These are phyloP conservation scores for Lachnellula willkommii DNA, from an alignment of 2,329 filamentous ascomycete genomes.

Conservation along the genomic window DNA sequence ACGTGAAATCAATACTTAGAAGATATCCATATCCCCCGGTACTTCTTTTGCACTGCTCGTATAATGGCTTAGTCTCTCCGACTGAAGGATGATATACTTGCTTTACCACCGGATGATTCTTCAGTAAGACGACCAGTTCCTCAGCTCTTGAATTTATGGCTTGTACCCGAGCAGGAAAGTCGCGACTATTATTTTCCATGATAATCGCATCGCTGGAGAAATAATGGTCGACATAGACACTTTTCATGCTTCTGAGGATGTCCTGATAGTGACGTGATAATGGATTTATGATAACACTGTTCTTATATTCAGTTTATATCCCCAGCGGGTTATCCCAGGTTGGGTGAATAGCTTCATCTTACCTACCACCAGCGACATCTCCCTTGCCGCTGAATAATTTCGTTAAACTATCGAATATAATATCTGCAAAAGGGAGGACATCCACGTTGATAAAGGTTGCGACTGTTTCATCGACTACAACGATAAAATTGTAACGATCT, in stretches of 20 bases:
- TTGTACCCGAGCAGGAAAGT: conserved; percentile 73
- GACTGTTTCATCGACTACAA: conserved; percentile 90
- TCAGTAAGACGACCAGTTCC: conserved; percentile 66
- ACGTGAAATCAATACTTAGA: conserved; percentile 24
- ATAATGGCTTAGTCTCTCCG: conserved; percentile 1
- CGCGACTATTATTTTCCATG: conserved; percentile 63
- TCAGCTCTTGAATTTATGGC: conserved; percentile 79
- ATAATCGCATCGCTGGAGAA: conserved; percentile 5
- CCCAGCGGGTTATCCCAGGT: neutral
- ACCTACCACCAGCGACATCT: conserved; percentile 89
- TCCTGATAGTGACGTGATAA: neutral
- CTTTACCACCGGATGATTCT: conserved; percentile 25
- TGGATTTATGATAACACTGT: neutral
- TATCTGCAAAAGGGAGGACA: conserved; percentile 76
- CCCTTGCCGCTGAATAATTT: conserved; percentile 94
- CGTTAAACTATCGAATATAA: conserved; percentile 86
- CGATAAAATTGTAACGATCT: conserved; percentile 76
- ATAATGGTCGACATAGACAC: neutral
- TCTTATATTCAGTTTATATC: neutral
- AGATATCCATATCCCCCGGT: conserved; percentile 26
- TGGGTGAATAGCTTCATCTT: neutral
- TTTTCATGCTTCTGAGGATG: neutral
- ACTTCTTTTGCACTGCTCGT: conserved; percentile 18
- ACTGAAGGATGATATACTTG: conserved; percentile 7
- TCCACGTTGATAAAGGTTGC: conserved; percentile 92